Conservation (phyloP, 1,139 yeast species). For the Williopsis jadinii region DNA sequence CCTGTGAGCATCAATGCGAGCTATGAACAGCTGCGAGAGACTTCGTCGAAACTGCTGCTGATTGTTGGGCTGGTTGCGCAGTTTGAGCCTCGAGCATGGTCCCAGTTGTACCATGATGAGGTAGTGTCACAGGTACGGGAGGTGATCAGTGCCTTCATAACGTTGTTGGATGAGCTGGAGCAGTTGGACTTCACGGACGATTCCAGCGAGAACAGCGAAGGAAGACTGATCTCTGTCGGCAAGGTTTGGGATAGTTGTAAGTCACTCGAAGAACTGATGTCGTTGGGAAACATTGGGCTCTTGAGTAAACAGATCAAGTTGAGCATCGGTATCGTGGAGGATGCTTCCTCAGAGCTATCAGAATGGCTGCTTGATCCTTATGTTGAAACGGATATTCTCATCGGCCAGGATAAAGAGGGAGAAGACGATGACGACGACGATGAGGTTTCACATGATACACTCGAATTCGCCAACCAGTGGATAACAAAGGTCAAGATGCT, state of each 20-base stretch:
- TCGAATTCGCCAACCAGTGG: slow-evolving; percentile 41
- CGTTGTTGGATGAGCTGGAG: slow-evolving; percentile 28
- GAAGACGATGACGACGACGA: slow-evolving; percentile 23
- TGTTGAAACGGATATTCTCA: slow-evolving; percentile 32
- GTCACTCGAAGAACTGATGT: slow-evolving; percentile 31
- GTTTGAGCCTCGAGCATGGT: slow-evolving; percentile 8
- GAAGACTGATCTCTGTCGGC: slow-evolving; percentile 53
- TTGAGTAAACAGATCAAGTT: slow-evolving; percentile 39
- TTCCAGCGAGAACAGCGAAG: slow-evolving; percentile 20
- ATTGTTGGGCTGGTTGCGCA: slow-evolving; percentile 14
- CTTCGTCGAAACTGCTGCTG: slow-evolving; percentile 12
- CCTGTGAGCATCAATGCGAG: slow-evolving; percentile 47
- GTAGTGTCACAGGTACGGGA: slow-evolving; percentile 9
- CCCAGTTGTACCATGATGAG: slow-evolving; percentile 12
- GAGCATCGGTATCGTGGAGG: slow-evolving; percentile 45
- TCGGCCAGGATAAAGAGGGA: slow-evolving; percentile 27
- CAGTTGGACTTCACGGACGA: slow-evolving; percentile 14
- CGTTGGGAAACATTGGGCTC: slow-evolving; percentile 44
- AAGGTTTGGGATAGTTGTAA: slow-evolving; percentile 61
- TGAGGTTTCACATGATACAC: slow-evolving; percentile 28
- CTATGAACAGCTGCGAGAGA: slow-evolving; percentile 41
- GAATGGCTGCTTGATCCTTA: slow-evolving; percentile 64
- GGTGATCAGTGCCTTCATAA: slow-evolving; percentile 7
- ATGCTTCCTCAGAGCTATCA: slow-evolving; percentile 56
- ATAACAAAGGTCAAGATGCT: slow-evolving; percentile 45